A percentile compares a stretch with the other conserved stretches of the same genome.
These are phyloP conservation scores for Tolypocladium sp. DNA, from an alignment of 2,329 filamentous ascomycete species.

Conservation along the genomic window DNA sequence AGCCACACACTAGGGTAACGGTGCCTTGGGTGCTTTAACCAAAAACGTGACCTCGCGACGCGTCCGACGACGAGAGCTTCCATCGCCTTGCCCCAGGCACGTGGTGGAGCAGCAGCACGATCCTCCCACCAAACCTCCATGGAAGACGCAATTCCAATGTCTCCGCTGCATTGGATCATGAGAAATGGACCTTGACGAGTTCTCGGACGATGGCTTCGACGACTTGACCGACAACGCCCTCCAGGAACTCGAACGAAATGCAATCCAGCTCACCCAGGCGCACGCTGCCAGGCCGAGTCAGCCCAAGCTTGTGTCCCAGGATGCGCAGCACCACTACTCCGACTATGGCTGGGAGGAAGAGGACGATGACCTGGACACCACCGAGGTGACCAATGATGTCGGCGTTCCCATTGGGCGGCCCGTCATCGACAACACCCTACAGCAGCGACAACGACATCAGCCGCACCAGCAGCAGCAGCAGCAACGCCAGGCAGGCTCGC, in stretches of 20 bases:
- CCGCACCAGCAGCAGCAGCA: slow-evolving; percentile 17
- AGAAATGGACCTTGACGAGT: slow-evolving; percentile 42
- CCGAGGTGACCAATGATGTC: slow-evolving; percentile 43
- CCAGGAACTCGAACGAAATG: slow-evolving; percentile 54
- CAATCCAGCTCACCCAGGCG: slow-evolving; percentile 51
- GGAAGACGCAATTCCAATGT: slow-evolving; percentile 5
- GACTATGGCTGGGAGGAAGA: slow-evolving; percentile 41
- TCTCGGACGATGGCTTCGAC: slow-evolving; percentile 56
- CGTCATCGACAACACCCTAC: slow-evolving; percentile 25
- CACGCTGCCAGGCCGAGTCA: slow-evolving; percentile 18
- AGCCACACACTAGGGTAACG: not conserved
- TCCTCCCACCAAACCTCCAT: not conserved
- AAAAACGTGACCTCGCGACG: not conserved
- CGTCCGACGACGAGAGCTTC: not conserved
- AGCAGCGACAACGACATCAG: slow-evolving; percentile 20
- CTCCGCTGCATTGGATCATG: slow-evolving; percentile 5
- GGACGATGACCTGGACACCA: slow-evolving; percentile 49
- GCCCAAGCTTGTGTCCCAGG: slow-evolving; percentile 10
- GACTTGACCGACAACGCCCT: slow-evolving; percentile 47
- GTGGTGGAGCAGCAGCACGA: not conserved
- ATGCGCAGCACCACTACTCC: slow-evolving; percentile 17
- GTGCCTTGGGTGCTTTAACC: no score
- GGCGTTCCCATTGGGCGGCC: slow-evolving; percentile 28
- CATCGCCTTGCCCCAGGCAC: not conserved
- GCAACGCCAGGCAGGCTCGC: slow-evolving; percentile 8